Percentiles rank a stretch among this genome's conserved stretches.
phyloP scores from a whole-genome alignment of 768 basidiomycete genomes.

The Podaxis pistillaris region DNA sequence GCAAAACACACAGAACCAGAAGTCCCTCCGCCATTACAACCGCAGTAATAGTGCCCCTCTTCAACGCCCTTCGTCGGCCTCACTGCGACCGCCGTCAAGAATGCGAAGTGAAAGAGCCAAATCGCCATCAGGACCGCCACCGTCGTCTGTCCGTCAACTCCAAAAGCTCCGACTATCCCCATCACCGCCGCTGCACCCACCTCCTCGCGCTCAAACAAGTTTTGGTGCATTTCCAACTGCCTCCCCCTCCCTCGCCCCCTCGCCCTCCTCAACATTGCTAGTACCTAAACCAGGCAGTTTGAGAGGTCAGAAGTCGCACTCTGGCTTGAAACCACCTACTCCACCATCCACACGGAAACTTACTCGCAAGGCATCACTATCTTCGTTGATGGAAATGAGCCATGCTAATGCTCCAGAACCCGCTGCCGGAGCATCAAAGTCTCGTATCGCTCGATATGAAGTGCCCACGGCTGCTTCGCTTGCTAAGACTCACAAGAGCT shows the following conservation, averaged over 20 bases:
- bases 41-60: constrained; percentile 64
- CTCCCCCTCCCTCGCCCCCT: constrained; percentile 45
- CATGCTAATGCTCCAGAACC: constrained; percentile 56
- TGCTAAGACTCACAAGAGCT: constrained; percentile 68
- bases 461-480: constrained; percentile 80
- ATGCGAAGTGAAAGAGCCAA: constrained; percentile 64
- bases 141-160: constrained; percentile 67
- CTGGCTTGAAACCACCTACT: constrained; percentile 73
- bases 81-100: constrained; percentile 62
- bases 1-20: constrained; percentile 44
- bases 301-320: constrained; percentile 82
- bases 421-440: constrained; percentile 28
- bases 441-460: constrained; percentile 55
- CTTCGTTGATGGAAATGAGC: constrained; percentile 57
- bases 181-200: constrained; percentile 61
- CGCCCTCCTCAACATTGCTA: constrained; percentile 51
- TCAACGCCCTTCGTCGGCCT: constrained; percentile 37
- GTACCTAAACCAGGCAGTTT: constrained; percentile 71
- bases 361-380: constrained; percentile 76
- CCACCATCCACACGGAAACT: constrained; percentile 67
- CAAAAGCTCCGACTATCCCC: constrained; percentile 68
- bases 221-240: constrained; percentile 56
- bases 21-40: constrained; percentile 38
- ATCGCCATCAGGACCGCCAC: constrained; percentile 68
- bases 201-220: constrained; percentile 52